Conservation (phyloP, 1,139 yeast species). For the Blastobotrys ciferrii region DNA sequence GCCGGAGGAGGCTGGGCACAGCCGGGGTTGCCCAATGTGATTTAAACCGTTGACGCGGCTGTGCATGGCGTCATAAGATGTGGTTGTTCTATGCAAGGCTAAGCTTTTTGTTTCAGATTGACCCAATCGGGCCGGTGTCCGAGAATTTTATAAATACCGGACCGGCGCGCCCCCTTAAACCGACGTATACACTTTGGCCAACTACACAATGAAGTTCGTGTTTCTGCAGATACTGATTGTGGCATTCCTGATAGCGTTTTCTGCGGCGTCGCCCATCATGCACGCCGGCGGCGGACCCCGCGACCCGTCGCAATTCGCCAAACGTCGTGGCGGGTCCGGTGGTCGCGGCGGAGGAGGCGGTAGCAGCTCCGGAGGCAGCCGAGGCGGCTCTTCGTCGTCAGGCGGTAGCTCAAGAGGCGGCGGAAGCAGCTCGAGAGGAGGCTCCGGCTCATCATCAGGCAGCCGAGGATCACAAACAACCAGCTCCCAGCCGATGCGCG, state of each 20-base stretch:
- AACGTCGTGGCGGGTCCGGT: constrained; percentile 16
- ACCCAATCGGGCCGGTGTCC: neutral
- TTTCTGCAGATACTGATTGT: neutral
- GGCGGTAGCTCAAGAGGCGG: constrained; percentile 14
- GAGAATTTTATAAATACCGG: neutral
- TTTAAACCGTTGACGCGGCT: neutral
- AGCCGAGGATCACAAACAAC: constrained; percentile 14
- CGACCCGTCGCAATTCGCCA: constrained; percentile 3
- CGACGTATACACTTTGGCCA: no score
- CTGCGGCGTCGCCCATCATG: neutral
- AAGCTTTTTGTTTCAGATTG: neutral
- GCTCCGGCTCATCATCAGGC: constrained; percentile 9
- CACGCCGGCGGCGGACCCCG: neutral
- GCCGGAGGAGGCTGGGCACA: neutral
- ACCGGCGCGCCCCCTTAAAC: no score
- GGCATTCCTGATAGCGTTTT: neutral
- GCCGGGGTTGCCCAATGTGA: no score
- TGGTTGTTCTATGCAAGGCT: no score
- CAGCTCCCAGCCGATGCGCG: constrained; percentile 13
- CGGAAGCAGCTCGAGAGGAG: constrained; percentile 12
- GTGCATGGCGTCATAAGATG: no score
- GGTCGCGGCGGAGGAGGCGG: constrained; percentile 18
- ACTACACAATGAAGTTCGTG: neutral
- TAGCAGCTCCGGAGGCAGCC: constrained; percentile 9
- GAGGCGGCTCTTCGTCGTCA: no score